Conservation (phyloP, 2,329 filamentous ascomycete genomes). For the Colletotrichum lini region DNA sequence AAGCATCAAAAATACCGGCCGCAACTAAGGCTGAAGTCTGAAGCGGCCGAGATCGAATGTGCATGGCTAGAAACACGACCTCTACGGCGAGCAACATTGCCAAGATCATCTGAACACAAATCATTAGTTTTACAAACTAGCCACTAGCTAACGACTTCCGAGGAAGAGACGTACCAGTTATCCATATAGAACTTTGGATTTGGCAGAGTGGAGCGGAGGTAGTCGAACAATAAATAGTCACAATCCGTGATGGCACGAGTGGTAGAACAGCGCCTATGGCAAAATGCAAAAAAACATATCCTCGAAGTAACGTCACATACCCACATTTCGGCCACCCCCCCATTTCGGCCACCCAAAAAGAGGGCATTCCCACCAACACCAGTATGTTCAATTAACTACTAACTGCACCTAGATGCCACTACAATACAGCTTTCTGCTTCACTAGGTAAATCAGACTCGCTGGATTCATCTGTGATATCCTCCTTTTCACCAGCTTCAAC, state of each 20-base stretch:
- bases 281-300: conserved; percentile 46
- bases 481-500: too few species aligned
- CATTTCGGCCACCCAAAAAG: too few species aligned
- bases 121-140: neutral
- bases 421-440: too few species aligned
- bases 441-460: too few species aligned
- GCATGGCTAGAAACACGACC: conserved; percentile 42
- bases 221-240: conserved; percentile 33
- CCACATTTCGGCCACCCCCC: too few species aligned
- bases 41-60: conserved; percentile 17
- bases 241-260: conserved; percentile 35
- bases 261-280: conserved; percentile 42
- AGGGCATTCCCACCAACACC: too few species aligned
- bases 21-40: conserved; percentile 43
- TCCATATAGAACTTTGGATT: conserved; percentile 20
- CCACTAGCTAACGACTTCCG: accelerated
- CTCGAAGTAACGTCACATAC: too few species aligned
- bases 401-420: too few species aligned
- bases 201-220: conserved; percentile 13
- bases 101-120: conserved; percentile 30
- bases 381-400: too few species aligned
- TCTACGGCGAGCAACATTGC: conserved; percentile 41
- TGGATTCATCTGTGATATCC: too few species aligned
- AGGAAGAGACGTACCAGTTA: conserved; percentile 41
- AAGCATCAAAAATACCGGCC: conserved; percentile 43